Base-by-base conservation (phyloP, 805 yeast species). In the Huiozyma naganishii region DNA sequence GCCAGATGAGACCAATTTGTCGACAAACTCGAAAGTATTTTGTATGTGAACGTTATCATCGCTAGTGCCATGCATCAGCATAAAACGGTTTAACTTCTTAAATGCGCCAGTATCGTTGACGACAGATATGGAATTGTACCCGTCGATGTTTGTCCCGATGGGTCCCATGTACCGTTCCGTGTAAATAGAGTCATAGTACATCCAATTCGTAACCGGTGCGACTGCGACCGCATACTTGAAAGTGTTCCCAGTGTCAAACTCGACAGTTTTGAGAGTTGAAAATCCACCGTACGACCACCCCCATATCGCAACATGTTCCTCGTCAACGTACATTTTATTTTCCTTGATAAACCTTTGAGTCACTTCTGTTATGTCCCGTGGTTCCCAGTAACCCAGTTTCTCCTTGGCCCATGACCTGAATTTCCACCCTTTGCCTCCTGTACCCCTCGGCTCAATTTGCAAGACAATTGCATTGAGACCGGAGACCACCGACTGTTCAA, bases 241-340 rank as follows among this genome's bases (percentile, higher is more conserved):
- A 0, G 72, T 70, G 7, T 73, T 61, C 6, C 84, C 80, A 10
- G 59, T 54, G 55, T 84, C 94, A 40, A 66, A 69, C 58, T 84
- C 94, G 32, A 83, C 57, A 0, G 89, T 81, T 58, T 84, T 84
- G 42, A 84, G 62, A 0, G 90, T 79, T 7, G 80, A 69, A 55
- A 80, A 84, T 0, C 90, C 95, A 44, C 95, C 95, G 60, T 83
- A 84, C 0, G 89, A 80, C 89, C 92, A 84, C 11, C 95, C 95
- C 89, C 92, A 84, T 34, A 83, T 71, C 0, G 87, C 85, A 4
- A 81, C 75, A 45, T 67, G 67, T 1, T 70, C 66, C 3, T 52
- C 52, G 55, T 83, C 81, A 13, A 84, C 69, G 47, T 71, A 72
- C 0, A 43, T 46, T 28, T 59, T 45, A 27, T 69, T 58, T 1